Base-by-base conservation (phyloP, 768 basidiomycete genomes). In the Amanita pseudoporphyria region DNA sequence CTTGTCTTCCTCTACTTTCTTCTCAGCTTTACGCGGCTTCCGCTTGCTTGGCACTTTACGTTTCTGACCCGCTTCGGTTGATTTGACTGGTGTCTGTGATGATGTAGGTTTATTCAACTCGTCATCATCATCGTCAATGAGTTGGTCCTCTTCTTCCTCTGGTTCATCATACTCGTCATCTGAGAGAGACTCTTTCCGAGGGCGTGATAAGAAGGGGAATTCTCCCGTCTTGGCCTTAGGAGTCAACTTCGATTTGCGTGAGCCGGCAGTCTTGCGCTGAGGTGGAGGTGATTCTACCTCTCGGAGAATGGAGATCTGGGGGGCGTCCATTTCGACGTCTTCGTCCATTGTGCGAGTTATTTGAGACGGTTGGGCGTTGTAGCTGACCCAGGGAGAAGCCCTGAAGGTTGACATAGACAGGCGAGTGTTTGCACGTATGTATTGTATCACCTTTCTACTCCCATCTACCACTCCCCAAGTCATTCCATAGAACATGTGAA, bases 401-500 rank as follows among this genome's bases (percentile, higher is more conserved):
- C 78, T 77, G 68, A 81, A 81, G 67, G 70, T 74, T 61, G 62
- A 47, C 47, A 48, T 65, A 28, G 64, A 63, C 66, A 69, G 56
- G 52, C 39, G 56, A 50, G 54, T 67, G 67, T 70, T 70, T 70
- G 62, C 62, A 53, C 65, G 60, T 67, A 68, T 68, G 58, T 46
- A 46, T 52, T 52, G 26, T 28, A 28, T 45, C 28, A 28, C 50
- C 30, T 28, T 18, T 48, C 48, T 53, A 41, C 12, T 35, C 30
- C 43, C 57, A 94, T 96, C 60, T 87, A 92, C 42, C 91, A 96
- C 61, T 73, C 97, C 10, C 94, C 93, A 0, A 95, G 98, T 54
- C 93, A 97, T 84, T 9, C 65, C 78, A 54, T 84, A 84, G 62
- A 83, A 86, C 5, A 79, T 78, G 58, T 84, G 82, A 0, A 66